Evolutionary conservation across 139 green algal species (phyloP).

Genomic region (Volvox africanus): DNA sequence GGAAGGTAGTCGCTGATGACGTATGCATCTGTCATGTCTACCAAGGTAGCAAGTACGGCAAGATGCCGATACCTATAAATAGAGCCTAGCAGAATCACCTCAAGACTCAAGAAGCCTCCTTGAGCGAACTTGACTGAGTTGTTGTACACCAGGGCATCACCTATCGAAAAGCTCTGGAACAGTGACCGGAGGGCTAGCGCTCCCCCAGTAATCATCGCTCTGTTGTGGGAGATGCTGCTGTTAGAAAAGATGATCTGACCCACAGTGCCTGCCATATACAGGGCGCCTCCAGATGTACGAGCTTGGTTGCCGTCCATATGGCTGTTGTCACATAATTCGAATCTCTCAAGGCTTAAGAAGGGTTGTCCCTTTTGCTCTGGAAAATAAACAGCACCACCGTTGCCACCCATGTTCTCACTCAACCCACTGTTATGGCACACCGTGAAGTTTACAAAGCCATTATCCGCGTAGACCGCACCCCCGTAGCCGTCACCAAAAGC

Average conservation of each 20-base stretch:
- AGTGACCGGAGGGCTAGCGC: not conserved
- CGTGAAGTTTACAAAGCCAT: not conserved
- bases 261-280: not conserved
- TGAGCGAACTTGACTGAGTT: not conserved
- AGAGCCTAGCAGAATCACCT: not conserved
- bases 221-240: not conserved
- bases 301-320: not conserved
- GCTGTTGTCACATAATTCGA: not conserved
- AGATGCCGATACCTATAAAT: no score
- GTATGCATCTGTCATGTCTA: no score
- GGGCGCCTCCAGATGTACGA: not conserved
- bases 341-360: not conserved
- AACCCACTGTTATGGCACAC: not conserved
- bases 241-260: not conserved
- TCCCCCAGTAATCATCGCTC: not conserved
- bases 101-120: not conserved
- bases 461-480: not conserved
- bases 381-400: not conserved
- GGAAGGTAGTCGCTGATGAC: no score
- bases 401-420: not conserved
- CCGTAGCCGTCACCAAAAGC: not conserved
- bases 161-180: not conserved
- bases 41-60: no score
- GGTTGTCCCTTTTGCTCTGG: not conserved
- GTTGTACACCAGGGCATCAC: not conserved